A percentile compares a stretch with the other conserved stretches of the same genome.
These are phyloP conservation scores for Fusarium ramigenum DNA, from an alignment of 2,329 filamentous ascomycete genomes.

Conservation along the genomic window DNA sequence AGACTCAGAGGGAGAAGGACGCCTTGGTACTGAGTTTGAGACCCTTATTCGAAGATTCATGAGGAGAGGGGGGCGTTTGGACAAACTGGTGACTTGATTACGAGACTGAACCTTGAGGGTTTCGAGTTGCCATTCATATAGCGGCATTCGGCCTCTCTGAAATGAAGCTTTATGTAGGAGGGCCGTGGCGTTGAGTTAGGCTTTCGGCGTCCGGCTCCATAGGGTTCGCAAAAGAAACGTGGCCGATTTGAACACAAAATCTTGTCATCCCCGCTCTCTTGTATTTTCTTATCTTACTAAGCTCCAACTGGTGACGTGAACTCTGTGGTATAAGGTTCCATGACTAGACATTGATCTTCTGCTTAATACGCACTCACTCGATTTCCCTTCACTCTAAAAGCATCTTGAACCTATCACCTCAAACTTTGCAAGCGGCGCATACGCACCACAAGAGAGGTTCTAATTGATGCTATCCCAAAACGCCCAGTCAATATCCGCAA, in stretches of 20 bases:
- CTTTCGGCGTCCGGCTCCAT: background rate
- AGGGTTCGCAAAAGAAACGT: rapidly evolving
- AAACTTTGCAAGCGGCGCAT: too few species aligned
- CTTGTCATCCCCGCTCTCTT: background rate
- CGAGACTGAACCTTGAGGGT: background rate
- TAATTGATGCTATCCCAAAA: constrained; percentile 33
- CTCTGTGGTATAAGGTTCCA: background rate
- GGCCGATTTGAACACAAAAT: background rate
- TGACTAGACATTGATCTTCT: background rate
- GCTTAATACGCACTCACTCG: background rate
- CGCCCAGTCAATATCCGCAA: constrained; percentile 21
- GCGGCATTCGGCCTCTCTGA: background rate
- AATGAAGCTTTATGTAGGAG: background rate
- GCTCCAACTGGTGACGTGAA: too few species aligned
- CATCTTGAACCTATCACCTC: background rate
- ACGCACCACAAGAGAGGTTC: too few species aligned
- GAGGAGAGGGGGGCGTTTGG: rapidly evolving
- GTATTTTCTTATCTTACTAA: too few species aligned
- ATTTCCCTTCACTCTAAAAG: rapidly evolving
- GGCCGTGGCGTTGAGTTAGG: background rate
- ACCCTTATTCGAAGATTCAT: background rate
- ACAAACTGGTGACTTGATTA: background rate
- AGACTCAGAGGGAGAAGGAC: background rate
- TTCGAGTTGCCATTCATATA: background rate
- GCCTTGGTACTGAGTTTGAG: too few species aligned